Evolutionary conservation across 2,329 filamentous ascomycete species (phyloP), one percentile per base, ranked within the genome.

Genomic region (Aspergillus tubingensis): DNA sequence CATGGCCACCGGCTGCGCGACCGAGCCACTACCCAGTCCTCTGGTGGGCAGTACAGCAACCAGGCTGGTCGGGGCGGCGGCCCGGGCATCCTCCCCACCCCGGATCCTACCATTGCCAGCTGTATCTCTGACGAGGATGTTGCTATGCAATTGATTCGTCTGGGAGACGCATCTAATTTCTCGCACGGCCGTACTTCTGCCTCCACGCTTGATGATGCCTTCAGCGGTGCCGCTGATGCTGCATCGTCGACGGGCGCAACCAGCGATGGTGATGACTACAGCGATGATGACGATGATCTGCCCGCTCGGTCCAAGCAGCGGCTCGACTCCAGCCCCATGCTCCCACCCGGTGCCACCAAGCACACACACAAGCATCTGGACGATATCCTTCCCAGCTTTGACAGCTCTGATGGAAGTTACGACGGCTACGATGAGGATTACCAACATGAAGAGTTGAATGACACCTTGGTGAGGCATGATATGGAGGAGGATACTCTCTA

Each of bases 41-140:
- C 72, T 21, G 70, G 74, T 21, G 70, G 74, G 54, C 72, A 74
- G 43, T 79, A 78, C 51, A 73, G 73, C 63, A 77, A 76, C 63
- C 72, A 74, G 54, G 78, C 76, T 43, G 74, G 71, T 59, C 74
- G 72, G 41, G 68, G 67, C 44, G 71, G 74, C 54, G 78, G 74
- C 53, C 74, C 82, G 64, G 87, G 88, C 57, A 86, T 96, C 67
- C 82, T 97, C 65, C 93, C 93, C 19, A 99, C 95, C 2, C 95
- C 95, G 25, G 95, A 98, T 70, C 94, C 94, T n/a, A 99, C 95
- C 11, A 91, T 98, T 68, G 91, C 91, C 57, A 98, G 94, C 78
- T 96, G 92, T 76, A 94, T 99, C 76, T 98, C 94, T 13, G 95
- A 99, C 74, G 95, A 99, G 77, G 95, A 99, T 77, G 95, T 98